Conservation (phyloP, 1,284 basidiomycete genomes). For the Ustilago trichophora region DNA sequence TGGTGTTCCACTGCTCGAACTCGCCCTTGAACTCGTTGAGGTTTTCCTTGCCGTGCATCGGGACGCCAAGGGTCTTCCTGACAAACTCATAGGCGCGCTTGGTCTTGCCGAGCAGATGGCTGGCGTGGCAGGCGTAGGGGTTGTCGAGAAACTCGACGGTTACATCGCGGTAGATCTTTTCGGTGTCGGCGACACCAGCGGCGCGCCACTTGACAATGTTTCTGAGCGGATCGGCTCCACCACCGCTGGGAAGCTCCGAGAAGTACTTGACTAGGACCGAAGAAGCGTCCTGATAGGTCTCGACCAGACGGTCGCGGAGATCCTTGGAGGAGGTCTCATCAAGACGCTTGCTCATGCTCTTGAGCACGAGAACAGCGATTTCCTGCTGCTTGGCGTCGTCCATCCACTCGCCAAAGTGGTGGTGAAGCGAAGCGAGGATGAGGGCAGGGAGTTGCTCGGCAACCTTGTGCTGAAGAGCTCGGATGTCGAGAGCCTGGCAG, state of each 20-base stretch:
- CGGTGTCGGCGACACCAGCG: constrained; percentile 44
- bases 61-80: constrained; percentile 53
- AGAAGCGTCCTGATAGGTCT: constrained; percentile 53
- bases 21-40: constrained; percentile 55
- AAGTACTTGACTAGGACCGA: constrained; percentile 58
- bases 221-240: constrained; percentile 58
- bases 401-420: constrained; percentile 59
- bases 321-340: constrained; percentile 58
- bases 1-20: constrained; percentile 42
- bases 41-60: constrained; percentile 61
- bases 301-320: constrained; percentile 48
- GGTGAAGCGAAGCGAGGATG: constrained; percentile 33
- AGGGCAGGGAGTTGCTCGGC: constrained; percentile 38
- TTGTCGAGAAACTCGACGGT: constrained; percentile 54
- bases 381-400: constrained; percentile 36
- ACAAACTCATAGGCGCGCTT: constrained; percentile 57
- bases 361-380: constrained; percentile 44
- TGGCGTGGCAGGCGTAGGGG: constrained; percentile 56
- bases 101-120: constrained; percentile 52
- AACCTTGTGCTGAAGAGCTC: constrained; percentile 53
- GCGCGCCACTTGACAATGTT: constrained; percentile 59
- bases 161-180: constrained; percentile 47
- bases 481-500: constrained; percentile 60
- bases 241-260: constrained; percentile 51
- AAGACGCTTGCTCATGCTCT: constrained; percentile 49